A percentile compares a stretch with the other conserved stretches of the same genome.
Conservation (phyloP, 768 basidiomycete genomes). For the Boletus tylopilopsis region DNA sequence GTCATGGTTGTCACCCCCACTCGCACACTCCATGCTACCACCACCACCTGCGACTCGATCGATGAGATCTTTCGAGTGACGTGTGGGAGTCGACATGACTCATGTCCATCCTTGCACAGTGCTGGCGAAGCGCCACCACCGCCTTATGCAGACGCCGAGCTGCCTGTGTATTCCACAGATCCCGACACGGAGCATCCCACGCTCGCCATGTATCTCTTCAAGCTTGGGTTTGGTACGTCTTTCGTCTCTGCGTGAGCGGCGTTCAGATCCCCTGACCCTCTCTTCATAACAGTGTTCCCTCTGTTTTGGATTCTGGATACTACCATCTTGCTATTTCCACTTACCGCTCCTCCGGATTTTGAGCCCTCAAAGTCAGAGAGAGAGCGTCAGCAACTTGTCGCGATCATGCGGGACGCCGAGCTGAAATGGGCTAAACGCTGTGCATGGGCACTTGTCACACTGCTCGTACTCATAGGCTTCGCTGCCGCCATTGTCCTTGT, state of each 20-base stretch:
- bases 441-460: slow-evolving; percentile 2
- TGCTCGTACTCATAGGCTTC: background rate
- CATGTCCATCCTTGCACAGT: background rate
- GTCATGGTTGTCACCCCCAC: slow-evolving; percentile 3
- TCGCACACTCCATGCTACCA: slow-evolving; percentile 3
- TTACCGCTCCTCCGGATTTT: slow-evolving; percentile 31
- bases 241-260: background rate
- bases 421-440: slow-evolving; percentile 42
- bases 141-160: slow-evolving; percentile 29
- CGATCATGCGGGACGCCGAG: slow-evolving; percentile 34
- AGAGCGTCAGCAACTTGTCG: slow-evolving; percentile 33
- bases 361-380: slow-evolving; percentile 32
- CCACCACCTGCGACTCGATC: slow-evolving; percentile 13
- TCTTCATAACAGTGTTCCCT: slow-evolving; percentile 40
- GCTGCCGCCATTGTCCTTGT: background rate
- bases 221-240: slow-evolving; percentile 46
- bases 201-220: slow-evolving; percentile 47
- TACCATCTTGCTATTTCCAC: slow-evolving; percentile 38
- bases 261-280: background rate
- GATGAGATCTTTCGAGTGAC: slow-evolving; percentile 31
- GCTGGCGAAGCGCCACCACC: slow-evolving; percentile 25
- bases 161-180: slow-evolving; percentile 32
- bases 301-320: slow-evolving; percentile 45
- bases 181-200: slow-evolving; percentile 37
- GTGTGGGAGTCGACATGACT: slow-evolving; percentile 32